Conservation (phyloP, 1,284 basidiomycete genomes). For the Ustilago sp. region DNA sequence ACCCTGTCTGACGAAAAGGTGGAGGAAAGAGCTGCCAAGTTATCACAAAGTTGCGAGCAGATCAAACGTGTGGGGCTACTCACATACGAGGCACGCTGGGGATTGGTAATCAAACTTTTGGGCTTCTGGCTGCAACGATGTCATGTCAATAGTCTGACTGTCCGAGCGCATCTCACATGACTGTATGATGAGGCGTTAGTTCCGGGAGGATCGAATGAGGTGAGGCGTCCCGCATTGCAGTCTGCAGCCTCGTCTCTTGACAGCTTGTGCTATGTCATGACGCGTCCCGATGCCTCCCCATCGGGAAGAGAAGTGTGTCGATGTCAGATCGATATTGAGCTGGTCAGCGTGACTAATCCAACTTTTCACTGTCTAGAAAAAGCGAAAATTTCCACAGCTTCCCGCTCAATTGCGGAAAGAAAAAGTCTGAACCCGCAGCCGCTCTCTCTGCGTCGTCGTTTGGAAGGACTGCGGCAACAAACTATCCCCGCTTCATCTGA, state of each 20-base stretch:
- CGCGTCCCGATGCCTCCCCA: conserved; percentile 30
- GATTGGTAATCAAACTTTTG: conserved; percentile 25
- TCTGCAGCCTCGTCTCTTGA: conserved; percentile 3
- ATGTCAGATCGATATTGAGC: not conserved
- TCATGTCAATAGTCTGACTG: conserved; percentile 23
- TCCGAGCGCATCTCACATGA: conserved; percentile 22
- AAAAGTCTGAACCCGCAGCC: not conserved
- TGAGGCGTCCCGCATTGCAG: not conserved
- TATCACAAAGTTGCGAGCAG: not conserved
- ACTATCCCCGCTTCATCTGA: not conserved
- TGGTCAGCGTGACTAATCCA: conserved; percentile 29
- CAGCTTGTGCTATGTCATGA: conserved; percentile 33
- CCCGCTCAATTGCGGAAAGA: not conserved
- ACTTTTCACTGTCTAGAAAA: not conserved
- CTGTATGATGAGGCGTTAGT: not conserved
- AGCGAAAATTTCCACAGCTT: conserved; percentile 14
- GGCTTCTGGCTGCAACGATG: conserved; percentile 4
- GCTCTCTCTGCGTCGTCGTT: conserved; percentile 5
- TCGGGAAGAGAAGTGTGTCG: not conserved
- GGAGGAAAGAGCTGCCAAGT: not conserved
- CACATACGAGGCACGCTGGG: not conserved
- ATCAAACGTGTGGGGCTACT: not conserved
- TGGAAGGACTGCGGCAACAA: not conserved
- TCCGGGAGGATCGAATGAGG: conserved; percentile 8
- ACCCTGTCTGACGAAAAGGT: not conserved